phyloP scores from a whole-genome alignment of 495 filamentous ascomycete genomes.

The Penicillium chermesinum region DNA sequence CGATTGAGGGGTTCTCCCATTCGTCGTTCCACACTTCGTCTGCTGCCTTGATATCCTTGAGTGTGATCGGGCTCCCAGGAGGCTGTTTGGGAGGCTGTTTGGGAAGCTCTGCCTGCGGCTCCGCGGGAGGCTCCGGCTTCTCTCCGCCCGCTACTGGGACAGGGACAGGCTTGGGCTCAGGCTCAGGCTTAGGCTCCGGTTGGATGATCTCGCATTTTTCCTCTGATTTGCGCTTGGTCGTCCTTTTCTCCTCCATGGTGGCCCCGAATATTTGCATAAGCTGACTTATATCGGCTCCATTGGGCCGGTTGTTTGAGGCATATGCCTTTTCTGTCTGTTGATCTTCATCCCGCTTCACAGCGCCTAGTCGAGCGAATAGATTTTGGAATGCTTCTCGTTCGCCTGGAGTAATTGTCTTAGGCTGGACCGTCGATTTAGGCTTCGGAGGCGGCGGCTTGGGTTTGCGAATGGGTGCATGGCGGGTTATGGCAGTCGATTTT shows the following conservation, averaged over 20 bases:
- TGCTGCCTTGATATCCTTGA: neutral
- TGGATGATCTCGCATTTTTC: too few species aligned
- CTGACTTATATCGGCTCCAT: neutral
- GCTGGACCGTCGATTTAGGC: too few species aligned
- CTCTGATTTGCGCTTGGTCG: too few species aligned
- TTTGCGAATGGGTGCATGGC: neutral
- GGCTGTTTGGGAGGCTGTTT: too few species aligned
- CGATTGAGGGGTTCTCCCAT: constrained; percentile 12
- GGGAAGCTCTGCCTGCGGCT: neutral
- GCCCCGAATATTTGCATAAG: neutral
- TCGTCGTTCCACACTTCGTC: neutral
- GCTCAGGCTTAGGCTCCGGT: neutral
- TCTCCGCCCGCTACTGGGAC: too few species aligned
- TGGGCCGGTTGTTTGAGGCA: neutral
- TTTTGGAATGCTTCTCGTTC: constrained; percentile 16
- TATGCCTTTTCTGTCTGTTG: constrained; percentile 9
- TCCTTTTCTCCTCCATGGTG: neutral
- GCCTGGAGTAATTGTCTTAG: constrained; percentile 17
- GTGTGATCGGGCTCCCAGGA: neutral
- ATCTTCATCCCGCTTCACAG: neutral
- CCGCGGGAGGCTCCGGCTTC: too few species aligned
- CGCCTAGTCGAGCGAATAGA: neutral
- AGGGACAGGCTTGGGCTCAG: too few species aligned
- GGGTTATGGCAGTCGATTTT: neutral
- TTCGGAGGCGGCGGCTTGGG: neutral